Evolutionary conservation across 2,329 filamentous ascomycete species (phyloP).

Genomic region (Alternaria triticina): DNA sequence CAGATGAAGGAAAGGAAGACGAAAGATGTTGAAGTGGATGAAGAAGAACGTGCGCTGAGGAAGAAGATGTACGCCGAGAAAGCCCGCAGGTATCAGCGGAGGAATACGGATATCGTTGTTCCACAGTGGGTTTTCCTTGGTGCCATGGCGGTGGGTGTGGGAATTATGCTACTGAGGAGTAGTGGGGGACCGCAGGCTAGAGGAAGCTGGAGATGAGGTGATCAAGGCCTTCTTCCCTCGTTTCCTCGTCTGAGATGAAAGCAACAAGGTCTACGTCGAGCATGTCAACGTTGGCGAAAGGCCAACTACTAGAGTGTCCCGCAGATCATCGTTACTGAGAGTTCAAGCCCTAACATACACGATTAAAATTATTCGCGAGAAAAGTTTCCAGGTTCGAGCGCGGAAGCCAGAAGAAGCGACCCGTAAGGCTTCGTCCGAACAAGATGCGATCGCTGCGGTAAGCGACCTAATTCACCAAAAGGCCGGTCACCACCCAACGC

Average conservation of each 20-base stretch:
- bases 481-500: neutral
- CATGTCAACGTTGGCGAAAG: neutral
- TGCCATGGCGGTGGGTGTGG: neutral
- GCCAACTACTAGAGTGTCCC: neutral
- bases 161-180: neutral
- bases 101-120: neutral
- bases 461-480: neutral
- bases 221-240: accelerated
- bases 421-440: neutral
- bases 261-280: neutral
- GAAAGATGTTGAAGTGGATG: neutral
- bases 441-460: neutral
- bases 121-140: slow-evolving; percentile 2
- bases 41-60: neutral
- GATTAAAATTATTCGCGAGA: neutral
- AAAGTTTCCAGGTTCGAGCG: neutral
- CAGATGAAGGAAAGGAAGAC: accelerated
- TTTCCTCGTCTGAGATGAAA: neutral
- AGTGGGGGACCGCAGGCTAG: neutral
- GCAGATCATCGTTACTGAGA: neutral
- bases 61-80: neutral
- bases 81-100: neutral
- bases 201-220: neutral
- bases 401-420: neutral
- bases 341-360: neutral